phyloP scores from a whole-genome alignment of 2,329 filamentous ascomycete species.

The Alternaria tenuissima region DNA sequence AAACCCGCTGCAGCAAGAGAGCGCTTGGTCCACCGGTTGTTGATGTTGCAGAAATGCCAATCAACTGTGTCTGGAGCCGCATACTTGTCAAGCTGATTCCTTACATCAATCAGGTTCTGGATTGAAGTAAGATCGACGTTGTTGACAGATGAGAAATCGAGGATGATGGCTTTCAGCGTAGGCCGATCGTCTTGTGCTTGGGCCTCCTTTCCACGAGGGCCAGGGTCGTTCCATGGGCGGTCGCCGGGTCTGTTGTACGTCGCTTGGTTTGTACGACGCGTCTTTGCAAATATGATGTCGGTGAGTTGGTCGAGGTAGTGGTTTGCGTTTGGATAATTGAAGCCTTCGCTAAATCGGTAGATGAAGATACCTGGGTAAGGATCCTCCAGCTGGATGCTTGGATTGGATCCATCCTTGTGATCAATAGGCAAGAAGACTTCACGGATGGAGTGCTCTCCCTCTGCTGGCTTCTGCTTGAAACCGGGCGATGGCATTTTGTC shows the following conservation, averaged over 20 bases:
- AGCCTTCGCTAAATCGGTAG: conserved; percentile 93
- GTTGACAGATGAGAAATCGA: conserved; percentile 95
- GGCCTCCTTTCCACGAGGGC: conserved; percentile 65
- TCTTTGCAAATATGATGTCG: conserved; percentile 61
- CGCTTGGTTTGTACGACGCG: conserved; percentile 77
- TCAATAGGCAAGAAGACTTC: conserved; percentile 89
- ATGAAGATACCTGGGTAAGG: conserved; percentile 96
- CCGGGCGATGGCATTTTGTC: conserved; percentile 28
- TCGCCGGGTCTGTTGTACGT: conserved; percentile 68
- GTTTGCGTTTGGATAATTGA: conserved; percentile 95
- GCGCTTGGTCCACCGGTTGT: conserved; percentile 94
- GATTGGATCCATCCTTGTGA: conserved; percentile 89
- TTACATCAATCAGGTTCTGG: conserved; percentile 91
- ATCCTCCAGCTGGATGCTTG: conserved; percentile 75
- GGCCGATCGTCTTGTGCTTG: conserved; percentile 63
- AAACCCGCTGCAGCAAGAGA: conserved; percentile 91
- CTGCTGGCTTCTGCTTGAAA: conserved; percentile 29
- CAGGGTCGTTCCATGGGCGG: conserved; percentile 94
- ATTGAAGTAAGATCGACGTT: conserved; percentile 93
- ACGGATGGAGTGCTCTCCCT: conserved; percentile 61
- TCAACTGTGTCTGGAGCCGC: conserved; percentile 82
- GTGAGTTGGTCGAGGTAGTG: conserved; percentile 79
- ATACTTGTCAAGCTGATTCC: conserved; percentile 94
- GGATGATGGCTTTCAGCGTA: conserved; percentile 83
- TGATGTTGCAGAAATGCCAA: conserved; percentile 94